Evolutionary conservation across 1,139 yeast species (phyloP), one percentile per base, ranked within the genome.

Genomic region (Pichia sp.): DNA sequence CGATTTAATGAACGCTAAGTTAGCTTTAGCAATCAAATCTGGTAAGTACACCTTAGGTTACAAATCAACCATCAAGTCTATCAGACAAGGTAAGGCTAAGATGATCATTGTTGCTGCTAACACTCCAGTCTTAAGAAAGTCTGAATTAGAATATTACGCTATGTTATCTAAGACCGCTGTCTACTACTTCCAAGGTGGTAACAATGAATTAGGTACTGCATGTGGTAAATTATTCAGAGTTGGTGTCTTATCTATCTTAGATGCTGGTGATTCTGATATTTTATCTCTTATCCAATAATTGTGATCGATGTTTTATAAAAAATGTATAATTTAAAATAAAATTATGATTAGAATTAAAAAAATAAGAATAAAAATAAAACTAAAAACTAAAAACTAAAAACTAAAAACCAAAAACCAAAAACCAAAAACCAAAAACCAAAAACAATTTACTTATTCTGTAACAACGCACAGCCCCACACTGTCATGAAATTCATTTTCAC

Each of bases 211-310:
- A 73, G 98, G 99, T 83, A 95, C 99, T 71, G 96, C 96, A 68
- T 93, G 97, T 79, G 99, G 99, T 90, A 91, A 88, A 81, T 90
- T 93, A 73, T 93, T 95, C 97, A 91, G 98, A 83, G 99, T 93
- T 70, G 98, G 98, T 81, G 93, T 91, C 71, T 80, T 93, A 73
- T 82, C 98, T 70, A 76, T 95, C 71, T 80, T 91, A 73, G 99
- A 95, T 71, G 97, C 96, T 70, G 99, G 99, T 91, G 99, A 95
- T 83, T 93, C 99, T 70, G 99, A 95, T 79, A 91, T 95, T 79
- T 87, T 93, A 72, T 72, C 87, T 67, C 71, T 81, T 62, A 67
- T 74, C 55, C 63, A 64, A 60, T 55, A 53, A 53, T 29, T 54
- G 29, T 44, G 30, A 41, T 41, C 19, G 8, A 16, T 41, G 44